A percentile compares a stretch with the other conserved stretches of the same genome.
Evolutionary conservation across 345 rosid species (phyloP).

Genomic region (Microthlaspi erraticum): DNA sequence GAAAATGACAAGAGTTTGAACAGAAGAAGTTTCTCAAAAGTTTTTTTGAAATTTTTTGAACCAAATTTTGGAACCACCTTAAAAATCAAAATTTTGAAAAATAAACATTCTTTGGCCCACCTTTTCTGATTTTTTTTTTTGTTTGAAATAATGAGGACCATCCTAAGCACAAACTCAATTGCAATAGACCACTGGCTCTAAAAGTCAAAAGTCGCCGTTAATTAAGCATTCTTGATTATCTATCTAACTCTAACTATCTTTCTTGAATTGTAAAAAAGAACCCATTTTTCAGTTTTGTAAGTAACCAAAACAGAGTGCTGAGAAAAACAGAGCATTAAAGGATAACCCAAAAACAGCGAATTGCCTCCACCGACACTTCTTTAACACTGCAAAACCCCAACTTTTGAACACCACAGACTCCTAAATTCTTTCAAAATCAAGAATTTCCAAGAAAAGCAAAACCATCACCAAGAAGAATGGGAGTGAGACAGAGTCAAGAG

Average conservation of each 20-base stretch:
- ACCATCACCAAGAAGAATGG: constrained; percentile 10
- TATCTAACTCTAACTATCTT: constrained; percentile 4
- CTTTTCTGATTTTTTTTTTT: constrained; percentile 20
- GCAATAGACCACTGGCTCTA: constrained; percentile 16
- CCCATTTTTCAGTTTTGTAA: neutral
- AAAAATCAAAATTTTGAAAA: constrained; percentile 38
- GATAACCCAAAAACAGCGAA: neutral
- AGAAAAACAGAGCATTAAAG: neutral
- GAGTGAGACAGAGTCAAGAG: neutral
- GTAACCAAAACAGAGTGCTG: constrained; percentile 16
- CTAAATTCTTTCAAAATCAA: neutral
- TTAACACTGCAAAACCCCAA: neutral
- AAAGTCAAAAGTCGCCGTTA: constrained; percentile 37
- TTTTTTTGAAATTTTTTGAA: constrained; percentile 21
- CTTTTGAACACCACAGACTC: constrained; percentile 2
- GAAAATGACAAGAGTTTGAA: constrained; percentile 33
- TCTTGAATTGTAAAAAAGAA: constrained; percentile 14
- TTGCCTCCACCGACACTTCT: constrained; percentile 40
- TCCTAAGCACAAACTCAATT: constrained; percentile 22
- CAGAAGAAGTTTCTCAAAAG: constrained; percentile 34
- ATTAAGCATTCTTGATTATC: constrained; percentile 37
- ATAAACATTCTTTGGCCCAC: constrained; percentile 42
- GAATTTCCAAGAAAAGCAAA: constrained; percentile 21
- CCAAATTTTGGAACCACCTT: constrained; percentile 41
- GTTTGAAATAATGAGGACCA: constrained; percentile 30